These are phyloP conservation scores for Verticillium longisporum DNA, from an alignment of 2,329 filamentous ascomycete species.

Conservation along the genomic window DNA sequence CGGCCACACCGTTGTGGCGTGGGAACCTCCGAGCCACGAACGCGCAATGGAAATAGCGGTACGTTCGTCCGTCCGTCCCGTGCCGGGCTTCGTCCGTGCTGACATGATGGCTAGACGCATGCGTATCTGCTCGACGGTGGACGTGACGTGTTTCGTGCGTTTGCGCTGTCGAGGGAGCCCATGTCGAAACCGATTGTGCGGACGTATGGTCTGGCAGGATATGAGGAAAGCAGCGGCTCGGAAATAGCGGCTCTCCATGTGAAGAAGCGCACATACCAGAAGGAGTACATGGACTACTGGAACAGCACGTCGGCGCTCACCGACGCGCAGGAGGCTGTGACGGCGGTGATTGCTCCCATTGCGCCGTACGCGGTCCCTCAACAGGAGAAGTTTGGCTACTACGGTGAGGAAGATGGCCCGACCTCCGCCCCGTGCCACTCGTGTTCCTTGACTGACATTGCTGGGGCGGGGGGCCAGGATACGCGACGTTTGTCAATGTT, in stretches of 20 bases:
- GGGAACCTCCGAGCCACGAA: constrained; percentile 15
- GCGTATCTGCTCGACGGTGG: no score
- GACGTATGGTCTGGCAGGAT: constrained; percentile 14
- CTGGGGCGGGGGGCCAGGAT: no score
- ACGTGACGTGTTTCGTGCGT: no score
- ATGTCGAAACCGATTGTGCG: constrained; percentile 10
- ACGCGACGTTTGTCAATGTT: no score
- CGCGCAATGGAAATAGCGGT: no score
- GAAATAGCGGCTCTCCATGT: constrained; percentile 12
- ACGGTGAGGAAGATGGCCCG: constrained; percentile 13
- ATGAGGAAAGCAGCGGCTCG: constrained; percentile 9
- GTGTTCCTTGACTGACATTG: no score
- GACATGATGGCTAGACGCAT: no score
- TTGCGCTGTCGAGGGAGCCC: background rate
- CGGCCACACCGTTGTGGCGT: constrained; percentile 21
- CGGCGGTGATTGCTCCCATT: constrained; percentile 31
- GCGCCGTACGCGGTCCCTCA: constrained; percentile 32
- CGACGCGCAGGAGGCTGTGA: constrained; percentile 15
- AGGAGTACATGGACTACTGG: constrained; percentile 20
- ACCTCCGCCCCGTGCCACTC: no score
- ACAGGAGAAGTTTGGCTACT: constrained; percentile 28
- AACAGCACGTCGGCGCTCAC: constrained; percentile 12
- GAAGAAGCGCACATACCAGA: constrained; percentile 24
- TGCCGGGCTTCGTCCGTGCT: no score
- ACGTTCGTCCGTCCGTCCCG: no score